Percentiles rank a stretch among this genome's conserved stretches.
These are phyloP conservation scores for Cercospora brassicicola DNA, from an alignment of 2,329 filamentous ascomycete genomes.

Conservation along the genomic window DNA sequence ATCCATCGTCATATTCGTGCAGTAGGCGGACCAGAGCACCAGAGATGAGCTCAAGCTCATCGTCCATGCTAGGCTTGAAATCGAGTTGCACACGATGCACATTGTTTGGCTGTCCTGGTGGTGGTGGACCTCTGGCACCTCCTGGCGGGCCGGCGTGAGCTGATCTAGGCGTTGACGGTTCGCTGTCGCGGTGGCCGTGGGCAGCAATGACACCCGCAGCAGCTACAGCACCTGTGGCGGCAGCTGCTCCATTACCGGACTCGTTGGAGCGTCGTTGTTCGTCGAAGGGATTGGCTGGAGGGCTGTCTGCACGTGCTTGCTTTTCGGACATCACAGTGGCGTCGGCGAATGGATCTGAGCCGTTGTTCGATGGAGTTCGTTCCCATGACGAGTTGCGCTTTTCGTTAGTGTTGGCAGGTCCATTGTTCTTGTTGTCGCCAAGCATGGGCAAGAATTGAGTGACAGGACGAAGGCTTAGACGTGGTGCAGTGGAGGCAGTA, in stretches of 20 bases:
- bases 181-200: conserved; percentile 21
- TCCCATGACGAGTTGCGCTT: conserved; percentile 43
- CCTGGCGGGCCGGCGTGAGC: conserved; percentile 35
- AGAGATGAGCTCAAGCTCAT: conserved; percentile 78
- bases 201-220: conserved; percentile 17
- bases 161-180: conserved; percentile 29
- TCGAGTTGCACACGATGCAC: conserved; percentile 94
- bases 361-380: conserved; percentile 35
- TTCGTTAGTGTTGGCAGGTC: conserved; percentile 31
- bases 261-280: conserved; percentile 28
- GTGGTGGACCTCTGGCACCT: conserved; percentile 38
- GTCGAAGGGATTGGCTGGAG: conserved; percentile 36
- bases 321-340: conserved; percentile 32
- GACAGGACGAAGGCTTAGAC: conserved; percentile 78
- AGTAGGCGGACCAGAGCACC: conserved; percentile 85
- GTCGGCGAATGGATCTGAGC: conserved; percentile 43
- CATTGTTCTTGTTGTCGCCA: conserved; percentile 43
- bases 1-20: conserved; percentile 97
- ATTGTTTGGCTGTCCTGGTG: conserved; percentile 50
- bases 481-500: conserved; percentile 64
- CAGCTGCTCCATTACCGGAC: conserved; percentile 13
- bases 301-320: conserved; percentile 28
- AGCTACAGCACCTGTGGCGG: conserved; percentile 9
- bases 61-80: conserved; percentile 87
- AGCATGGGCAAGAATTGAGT: conserved; percentile 78